Conservation (phyloP, 2,329 filamentous ascomycete species). For the Colletotrichum sublineola region DNA sequence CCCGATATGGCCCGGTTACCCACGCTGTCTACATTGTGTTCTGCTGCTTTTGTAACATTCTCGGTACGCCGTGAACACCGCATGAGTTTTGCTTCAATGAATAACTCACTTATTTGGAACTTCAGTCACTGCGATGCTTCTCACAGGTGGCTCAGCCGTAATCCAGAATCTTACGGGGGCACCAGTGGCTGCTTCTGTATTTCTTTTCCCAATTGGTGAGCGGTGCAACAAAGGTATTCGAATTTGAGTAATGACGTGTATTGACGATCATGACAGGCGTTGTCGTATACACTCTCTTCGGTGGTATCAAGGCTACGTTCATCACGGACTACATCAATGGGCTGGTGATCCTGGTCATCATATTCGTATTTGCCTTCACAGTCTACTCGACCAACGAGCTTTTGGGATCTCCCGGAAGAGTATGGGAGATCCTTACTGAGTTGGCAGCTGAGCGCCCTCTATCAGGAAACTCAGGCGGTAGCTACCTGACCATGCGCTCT, state of each 20-base stretch:
- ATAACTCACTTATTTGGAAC: slow-evolving; percentile 48
- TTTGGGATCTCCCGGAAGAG: slow-evolving; percentile 80
- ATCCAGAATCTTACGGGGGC: slow-evolving; percentile 42
- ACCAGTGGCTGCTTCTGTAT: slow-evolving; percentile 84
- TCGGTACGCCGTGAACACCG: slow-evolving; percentile 50
- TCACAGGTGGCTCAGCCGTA: slow-evolving; percentile 76
- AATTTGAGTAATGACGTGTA: accelerated
- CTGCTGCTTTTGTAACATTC: slow-evolving; percentile 81
- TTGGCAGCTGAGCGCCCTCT: slow-evolving; percentile 80
- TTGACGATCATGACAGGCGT: slow-evolving; percentile 37
- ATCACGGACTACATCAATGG: slow-evolving; percentile 90
- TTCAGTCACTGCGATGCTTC: slow-evolving; percentile 90
- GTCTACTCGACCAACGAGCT: slow-evolving; percentile 80
- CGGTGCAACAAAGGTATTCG: neutral
- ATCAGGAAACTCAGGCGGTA: slow-evolving; percentile 82
- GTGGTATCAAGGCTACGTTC: slow-evolving; percentile 89
- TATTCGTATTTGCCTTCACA: slow-evolving; percentile 86
- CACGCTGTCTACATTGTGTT: slow-evolving; percentile 88
- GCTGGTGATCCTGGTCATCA: slow-evolving; percentile 85
- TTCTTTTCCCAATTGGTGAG: slow-evolving; percentile 81
- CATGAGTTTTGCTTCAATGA: neutral
- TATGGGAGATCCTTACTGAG: slow-evolving; percentile 82
- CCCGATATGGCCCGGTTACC: slow-evolving; percentile 78
- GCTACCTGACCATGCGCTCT: slow-evolving; percentile 88
- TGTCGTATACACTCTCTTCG: slow-evolving; percentile 81